Base-by-base conservation (phyloP, 108 stramenopile species). In the Asterionellopsis glacialis region DNA sequence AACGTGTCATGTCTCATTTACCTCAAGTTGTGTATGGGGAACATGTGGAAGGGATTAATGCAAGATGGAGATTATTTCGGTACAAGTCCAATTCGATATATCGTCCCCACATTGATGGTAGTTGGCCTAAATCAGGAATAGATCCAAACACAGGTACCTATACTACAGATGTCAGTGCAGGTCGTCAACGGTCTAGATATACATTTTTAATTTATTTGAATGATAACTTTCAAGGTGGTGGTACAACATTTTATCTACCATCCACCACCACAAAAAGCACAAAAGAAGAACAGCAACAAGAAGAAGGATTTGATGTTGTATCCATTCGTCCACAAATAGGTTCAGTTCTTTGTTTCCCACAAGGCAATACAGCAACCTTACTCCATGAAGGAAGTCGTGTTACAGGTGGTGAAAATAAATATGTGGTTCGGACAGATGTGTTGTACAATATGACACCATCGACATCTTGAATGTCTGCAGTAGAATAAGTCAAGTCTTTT, bases 81-180 rank as follows among this genome's bases (percentile, higher is more conserved):
- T 86, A 86, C 51, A 68, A 63, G 5, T 62, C 73, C 27, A 71
- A 58, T 7, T 60, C 68, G 38, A 68, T 77, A 38, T 86, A 83
- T 61, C 68, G 85, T 48, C 82, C 81, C 15, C 85, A 86, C 56
- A 73, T 83, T 11, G 85, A 87, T 71, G 85, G 85, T 26, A 69
- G 76, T 11, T 87, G 85, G 85, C 78, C 82, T 11, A 67, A 43
- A 19, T 69, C 69, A 28, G 67, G 71, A 2, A 57, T 80, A 11
- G 71, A 66, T 62, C 38, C 33, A 5, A 47, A 67, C 45, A 65
- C 51, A 1, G 23, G 18, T 1, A 48, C 56, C 13, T 56, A 69
- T 47, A 25, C 24, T 16, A 52, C 56, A 14, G 75, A 79, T 58
- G 44, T 64, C 24, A 59, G 21, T 50, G 55, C 42, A 22, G 33